phyloP scores from a whole-genome alignment of 805 yeast species.

The Saccharomycopsis fibuligera region DNA sequence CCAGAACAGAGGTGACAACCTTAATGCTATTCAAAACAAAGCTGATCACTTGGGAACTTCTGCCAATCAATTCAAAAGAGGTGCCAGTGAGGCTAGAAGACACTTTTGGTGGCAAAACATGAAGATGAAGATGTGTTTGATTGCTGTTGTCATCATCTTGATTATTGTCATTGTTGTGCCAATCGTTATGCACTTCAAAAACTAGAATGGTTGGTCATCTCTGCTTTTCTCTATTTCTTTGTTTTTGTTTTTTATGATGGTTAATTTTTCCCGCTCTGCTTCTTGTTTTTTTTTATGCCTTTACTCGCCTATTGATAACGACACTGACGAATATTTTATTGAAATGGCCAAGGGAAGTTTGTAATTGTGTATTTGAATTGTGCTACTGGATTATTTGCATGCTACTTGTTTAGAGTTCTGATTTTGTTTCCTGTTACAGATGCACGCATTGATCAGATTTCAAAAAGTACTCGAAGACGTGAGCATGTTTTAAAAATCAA shows the following conservation, averaged over 20 bases:
- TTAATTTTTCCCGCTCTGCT: background rate
- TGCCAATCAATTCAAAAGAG: slow-evolving; percentile 92
- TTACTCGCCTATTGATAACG: too few relatives aligned
- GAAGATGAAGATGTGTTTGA: slow-evolving; percentile 90
- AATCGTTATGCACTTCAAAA: slow-evolving; percentile 76
- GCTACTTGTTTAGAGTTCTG: too few relatives aligned
- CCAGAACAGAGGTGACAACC: slow-evolving; percentile 89
- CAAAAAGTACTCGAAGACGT: too few relatives aligned
- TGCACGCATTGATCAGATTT: too few relatives aligned
- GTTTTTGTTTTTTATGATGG: background rate
- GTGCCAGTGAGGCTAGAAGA: slow-evolving; percentile 95
- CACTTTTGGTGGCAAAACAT: slow-evolving; percentile 99
- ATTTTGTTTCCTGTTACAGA: too few relatives aligned
- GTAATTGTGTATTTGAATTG: too few relatives aligned
- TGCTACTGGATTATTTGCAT: too few relatives aligned
- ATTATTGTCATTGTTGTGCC: slow-evolving; percentile 88
- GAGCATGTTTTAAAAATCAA: too few relatives aligned
- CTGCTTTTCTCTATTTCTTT: background rate
- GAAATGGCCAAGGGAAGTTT: too few relatives aligned
- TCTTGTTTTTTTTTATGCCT: background rate
- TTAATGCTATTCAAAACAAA: slow-evolving; percentile 86
- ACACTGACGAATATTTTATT: too few relatives aligned
- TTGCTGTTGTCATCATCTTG: slow-evolving; percentile 72
- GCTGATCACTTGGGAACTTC: slow-evolving; percentile 88
- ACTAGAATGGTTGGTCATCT: background rate